Evolutionary conservation across 805 yeast species (phyloP), one percentile per base, ranked within the genome.

Genomic region (Monosporozyma servazzii): DNA sequence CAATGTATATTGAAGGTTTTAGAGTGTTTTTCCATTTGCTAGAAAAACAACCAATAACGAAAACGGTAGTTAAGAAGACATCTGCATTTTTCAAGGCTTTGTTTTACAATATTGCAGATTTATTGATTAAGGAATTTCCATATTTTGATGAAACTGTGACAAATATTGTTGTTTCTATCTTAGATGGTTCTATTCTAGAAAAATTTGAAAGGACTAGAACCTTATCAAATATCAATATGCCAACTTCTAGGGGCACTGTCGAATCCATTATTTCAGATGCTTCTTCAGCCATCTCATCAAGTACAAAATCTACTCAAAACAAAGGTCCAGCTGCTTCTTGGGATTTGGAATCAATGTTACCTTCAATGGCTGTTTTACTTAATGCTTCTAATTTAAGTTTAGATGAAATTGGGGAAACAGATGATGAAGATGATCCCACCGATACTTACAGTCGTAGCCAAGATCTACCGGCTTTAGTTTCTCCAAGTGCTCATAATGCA

Each of bases 1-100:
- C 61, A 29, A 56, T 69, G 23, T 62, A 67, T 5, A 62, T 66
- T 3, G 71, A 72, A 23, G 70, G 71, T 5, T 58, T 71, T 44
- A 64, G 60, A 52, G 53, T 63, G 1, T 64, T 63, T 46, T 60
- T 67, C 20, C 51, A 61, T 17, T 54, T 60, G 25, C 49, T 51
- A 15, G 49, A 56, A 3, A 59, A 59, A 21, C 56, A 60, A 7
- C 51, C 45, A 31, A 41, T 62, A 30, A 53, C 66, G 23, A 45
- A 56, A 23, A 53, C 50, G 20, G 55, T 65, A 21, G 53, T 54
- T 5, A 33, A 21, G 20, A 41, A 48, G 6, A 48, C 52, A 1
- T 56, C 67, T 3, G 64, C 62, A 5, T 56, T 64, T 20, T 56
- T 71, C 47, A 65, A 65, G 53, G 51, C 54, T 8, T 49, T 61